These are phyloP conservation scores for Pichia sp. DNA, from an alignment of 1,139 yeast species.

Conservation along the genomic window DNA sequence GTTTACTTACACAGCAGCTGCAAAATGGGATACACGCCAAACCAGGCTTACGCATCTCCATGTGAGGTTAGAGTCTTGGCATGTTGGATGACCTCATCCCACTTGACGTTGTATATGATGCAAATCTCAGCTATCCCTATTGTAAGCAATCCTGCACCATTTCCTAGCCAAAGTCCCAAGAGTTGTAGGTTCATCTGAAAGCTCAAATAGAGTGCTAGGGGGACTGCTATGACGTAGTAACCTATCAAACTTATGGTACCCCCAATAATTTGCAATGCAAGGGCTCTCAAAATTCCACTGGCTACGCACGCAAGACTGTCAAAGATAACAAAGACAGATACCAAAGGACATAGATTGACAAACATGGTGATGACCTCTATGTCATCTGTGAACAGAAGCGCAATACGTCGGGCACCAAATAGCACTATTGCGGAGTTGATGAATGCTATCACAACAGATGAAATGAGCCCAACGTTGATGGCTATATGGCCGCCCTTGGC, in stretches of 20 bases:
- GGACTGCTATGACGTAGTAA: conserved; percentile 68
- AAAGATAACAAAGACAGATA: conserved; percentile 68
- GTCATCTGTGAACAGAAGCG: conserved; percentile 67
- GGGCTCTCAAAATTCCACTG: conserved; percentile 81
- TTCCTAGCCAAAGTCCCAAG: conserved; percentile 84
- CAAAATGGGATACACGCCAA: background rate
- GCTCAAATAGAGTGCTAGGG: conserved; percentile 64
- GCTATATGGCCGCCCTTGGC: conserved; percentile 60
- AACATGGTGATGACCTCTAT: conserved; percentile 53
- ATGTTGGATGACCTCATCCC: conserved; percentile 44
- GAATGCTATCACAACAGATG: conserved; percentile 57
- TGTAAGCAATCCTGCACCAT: conserved; percentile 67
- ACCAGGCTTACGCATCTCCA: conserved; percentile 1
- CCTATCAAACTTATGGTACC: conserved; percentile 73
- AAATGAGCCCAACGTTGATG: conserved; percentile 55
- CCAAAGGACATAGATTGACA: conserved; percentile 58
- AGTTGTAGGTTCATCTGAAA: conserved; percentile 51
- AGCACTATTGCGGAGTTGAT: conserved; percentile 53
- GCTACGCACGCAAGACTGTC: conserved; percentile 83
- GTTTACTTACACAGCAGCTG: background rate
- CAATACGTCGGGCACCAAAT: conserved; percentile 53
- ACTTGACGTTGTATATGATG: conserved; percentile 48
- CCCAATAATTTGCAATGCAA: conserved; percentile 81
- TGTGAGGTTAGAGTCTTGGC: conserved; percentile 10
- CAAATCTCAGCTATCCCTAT: conserved; percentile 63